A percentile compares a stretch with the other conserved stretches of the same genome.
Conservation (phyloP, 495 filamentous ascomycete genomes). For the Aspergillus homomorphus region DNA sequence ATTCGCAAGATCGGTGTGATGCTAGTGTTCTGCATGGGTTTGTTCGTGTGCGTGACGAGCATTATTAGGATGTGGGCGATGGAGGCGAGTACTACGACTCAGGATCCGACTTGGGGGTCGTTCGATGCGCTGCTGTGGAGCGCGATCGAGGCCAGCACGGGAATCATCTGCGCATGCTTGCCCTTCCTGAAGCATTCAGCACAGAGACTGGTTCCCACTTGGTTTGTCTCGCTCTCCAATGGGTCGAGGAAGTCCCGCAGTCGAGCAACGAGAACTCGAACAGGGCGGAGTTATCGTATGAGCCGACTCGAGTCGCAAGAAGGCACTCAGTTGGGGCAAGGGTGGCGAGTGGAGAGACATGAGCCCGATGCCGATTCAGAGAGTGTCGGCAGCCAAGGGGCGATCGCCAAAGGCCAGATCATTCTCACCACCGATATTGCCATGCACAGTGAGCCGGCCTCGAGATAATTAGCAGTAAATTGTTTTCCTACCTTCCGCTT, state of each 20-base stretch:
- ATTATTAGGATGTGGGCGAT: constrained; percentile 28
- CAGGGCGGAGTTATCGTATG: constrained; percentile 11
- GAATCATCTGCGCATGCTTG: constrained; percentile 26
- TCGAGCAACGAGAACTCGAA: not conserved
- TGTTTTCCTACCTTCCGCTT: too few species aligned
- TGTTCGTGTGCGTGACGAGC: constrained; percentile 30
- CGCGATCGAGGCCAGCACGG: constrained; percentile 23
- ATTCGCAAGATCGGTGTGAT: constrained; percentile 37
- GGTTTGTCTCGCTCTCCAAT: constrained; percentile 16
- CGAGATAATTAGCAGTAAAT: not conserved
- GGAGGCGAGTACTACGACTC: constrained; percentile 22
- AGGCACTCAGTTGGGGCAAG: constrained; percentile 4
- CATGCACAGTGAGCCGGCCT: constrained; percentile 10
- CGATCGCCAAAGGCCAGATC: constrained; percentile 17
- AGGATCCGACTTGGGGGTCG: constrained; percentile 22
- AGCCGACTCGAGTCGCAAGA: constrained; percentile 11
- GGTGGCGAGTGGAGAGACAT: not conserved
- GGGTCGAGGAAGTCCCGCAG: constrained; percentile 9
- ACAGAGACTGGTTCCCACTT: constrained; percentile 25
- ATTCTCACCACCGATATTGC: constrained; percentile 19
- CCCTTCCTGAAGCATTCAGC: constrained; percentile 35
- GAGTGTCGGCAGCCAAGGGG: constrained; percentile 17
- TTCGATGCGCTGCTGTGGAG: constrained; percentile 25
- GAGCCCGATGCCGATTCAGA: constrained; percentile 6
- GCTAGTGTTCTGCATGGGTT: constrained; percentile 32